Evolutionary conservation across 2,329 filamentous ascomycete genomes (phyloP).

Genomic region (Rhinocladiella mackenziei): DNA sequence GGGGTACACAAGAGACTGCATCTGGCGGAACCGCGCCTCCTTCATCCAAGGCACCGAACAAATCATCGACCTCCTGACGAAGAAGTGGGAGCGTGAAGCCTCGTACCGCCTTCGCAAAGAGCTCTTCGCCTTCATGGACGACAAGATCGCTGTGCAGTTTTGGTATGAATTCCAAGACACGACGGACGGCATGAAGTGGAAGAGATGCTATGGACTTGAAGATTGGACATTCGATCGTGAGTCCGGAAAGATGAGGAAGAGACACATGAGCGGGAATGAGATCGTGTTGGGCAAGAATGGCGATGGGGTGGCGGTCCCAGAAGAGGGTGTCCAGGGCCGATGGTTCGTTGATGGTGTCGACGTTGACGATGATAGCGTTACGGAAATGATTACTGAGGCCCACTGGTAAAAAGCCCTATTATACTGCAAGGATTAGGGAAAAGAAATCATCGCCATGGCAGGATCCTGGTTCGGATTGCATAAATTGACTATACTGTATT

Average conservation of each 20-base stretch:
- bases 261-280: slow-evolving; percentile 49
- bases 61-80: slow-evolving; percentile 64
- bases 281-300: slow-evolving; percentile 41
- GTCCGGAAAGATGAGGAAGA: slow-evolving; percentile 43
- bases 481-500: too few relatives aligned
- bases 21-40: slow-evolving; percentile 73
- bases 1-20: slow-evolving; percentile 69
- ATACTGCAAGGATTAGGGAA: neutral
- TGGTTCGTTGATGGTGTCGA: slow-evolving; percentile 45
- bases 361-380: slow-evolving; percentile 35
- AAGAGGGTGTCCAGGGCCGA: slow-evolving; percentile 35
- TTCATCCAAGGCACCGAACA: slow-evolving; percentile 64
- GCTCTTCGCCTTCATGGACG: slow-evolving; percentile 53
- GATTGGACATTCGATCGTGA: slow-evolving; percentile 46
- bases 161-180: slow-evolving; percentile 80
- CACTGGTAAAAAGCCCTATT: slow-evolving; percentile 21
- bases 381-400: slow-evolving; percentile 27
- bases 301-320: slow-evolving; percentile 34
- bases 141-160: slow-evolving; percentile 78
- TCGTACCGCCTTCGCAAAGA: slow-evolving; percentile 76
- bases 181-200: slow-evolving; percentile 65
- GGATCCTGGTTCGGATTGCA: too few relatives aligned
- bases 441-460: neutral
- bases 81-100: slow-evolving; percentile 71
- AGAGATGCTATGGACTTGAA: slow-evolving; percentile 74